Evolutionary conservation across 108 stramenopile species (phyloP).

Genomic region (Aurantiochytrium sp.): DNA sequence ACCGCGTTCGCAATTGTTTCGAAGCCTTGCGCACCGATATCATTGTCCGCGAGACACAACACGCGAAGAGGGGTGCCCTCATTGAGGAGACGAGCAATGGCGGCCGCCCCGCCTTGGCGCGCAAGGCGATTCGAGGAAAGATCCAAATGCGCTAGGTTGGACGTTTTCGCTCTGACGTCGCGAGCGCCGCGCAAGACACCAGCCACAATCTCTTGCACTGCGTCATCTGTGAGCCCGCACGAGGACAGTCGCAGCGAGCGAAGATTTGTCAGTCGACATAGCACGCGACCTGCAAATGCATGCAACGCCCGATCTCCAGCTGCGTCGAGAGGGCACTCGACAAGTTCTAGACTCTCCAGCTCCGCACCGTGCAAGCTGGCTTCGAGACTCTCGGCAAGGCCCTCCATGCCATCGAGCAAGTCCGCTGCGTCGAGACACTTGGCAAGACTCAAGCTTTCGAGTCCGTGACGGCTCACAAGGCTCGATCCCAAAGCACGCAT

Average conservation of each 20-base stretch:
- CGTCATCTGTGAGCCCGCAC: background rate
- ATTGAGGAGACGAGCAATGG: background rate
- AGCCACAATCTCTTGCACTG: background rate
- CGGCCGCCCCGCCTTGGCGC: background rate
- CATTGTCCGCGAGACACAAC: background rate
- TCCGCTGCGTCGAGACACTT: too few species aligned
- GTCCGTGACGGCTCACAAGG: too few species aligned
- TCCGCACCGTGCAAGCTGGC: background rate
- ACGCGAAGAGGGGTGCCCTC: background rate
- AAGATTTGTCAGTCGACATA: background rate
- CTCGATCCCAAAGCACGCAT: too few species aligned
- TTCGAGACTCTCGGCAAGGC: background rate
- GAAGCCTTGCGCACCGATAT: background rate
- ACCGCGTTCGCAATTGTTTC: background rate
- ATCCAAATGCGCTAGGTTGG: background rate
- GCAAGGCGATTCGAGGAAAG: background rate
- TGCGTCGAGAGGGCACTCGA: background rate
- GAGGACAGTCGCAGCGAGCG: background rate
- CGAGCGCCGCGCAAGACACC: background rate
- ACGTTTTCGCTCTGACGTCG: background rate
- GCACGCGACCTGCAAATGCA: background rate
- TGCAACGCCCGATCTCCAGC: background rate
- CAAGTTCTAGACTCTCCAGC: background rate
- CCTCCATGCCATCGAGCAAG: too few species aligned
- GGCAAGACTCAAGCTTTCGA: too few species aligned